Evolutionary conservation across 108 stramenopile genomes (phyloP).

Genomic region (Cyclotella kingstonii): DNA sequence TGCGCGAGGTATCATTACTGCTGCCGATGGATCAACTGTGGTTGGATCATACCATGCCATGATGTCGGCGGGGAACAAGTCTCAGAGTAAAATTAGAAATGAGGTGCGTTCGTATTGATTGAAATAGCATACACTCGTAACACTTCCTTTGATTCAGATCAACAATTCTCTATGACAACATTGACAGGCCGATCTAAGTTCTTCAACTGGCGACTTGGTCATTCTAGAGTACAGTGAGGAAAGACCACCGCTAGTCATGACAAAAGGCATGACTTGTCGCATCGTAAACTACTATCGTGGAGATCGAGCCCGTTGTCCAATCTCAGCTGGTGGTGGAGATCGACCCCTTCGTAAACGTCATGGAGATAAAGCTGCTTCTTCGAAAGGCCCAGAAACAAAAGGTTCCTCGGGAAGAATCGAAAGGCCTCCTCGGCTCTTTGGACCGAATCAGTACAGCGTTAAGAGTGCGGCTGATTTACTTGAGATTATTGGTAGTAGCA

Average conservation of each 20-base stretch:
- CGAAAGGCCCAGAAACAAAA: slow-evolving; percentile 11
- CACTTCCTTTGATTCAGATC: not conserved
- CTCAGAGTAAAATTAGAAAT: slow-evolving; percentile 74
- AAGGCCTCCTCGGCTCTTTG: slow-evolving; percentile 59
- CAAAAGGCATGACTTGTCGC: slow-evolving; percentile 81
- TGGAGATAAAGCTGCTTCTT: slow-evolving; percentile 48
- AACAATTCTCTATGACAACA: not conserved
- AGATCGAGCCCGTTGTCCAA: slow-evolving; percentile 78
- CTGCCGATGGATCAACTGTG: slow-evolving; percentile 47
- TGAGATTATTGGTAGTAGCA: slow-evolving; percentile 59
- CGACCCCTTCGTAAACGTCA: slow-evolving; percentile 72
- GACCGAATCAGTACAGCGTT: slow-evolving; percentile 52
- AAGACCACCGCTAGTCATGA: slow-evolving; percentile 76
- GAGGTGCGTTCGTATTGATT: slow-evolving; percentile 32
- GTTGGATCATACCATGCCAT: slow-evolving; percentile 65
- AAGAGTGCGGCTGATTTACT: slow-evolving; percentile 73
- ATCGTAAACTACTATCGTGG: slow-evolving; percentile 90
- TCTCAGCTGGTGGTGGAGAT: slow-evolving; percentile 86
- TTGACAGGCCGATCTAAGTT: slow-evolving; percentile 59
- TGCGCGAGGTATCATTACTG: slow-evolving; percentile 14
- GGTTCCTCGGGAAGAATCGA: slow-evolving; percentile 48
- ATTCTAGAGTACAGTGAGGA: slow-evolving; percentile 85
- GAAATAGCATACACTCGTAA: not conserved
- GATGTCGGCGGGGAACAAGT: slow-evolving; percentile 72
- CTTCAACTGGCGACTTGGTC: slow-evolving; percentile 71